Percentiles rank a stretch among this genome's conserved stretches.
Evolutionary conservation across 2,329 filamentous ascomycete genomes (phyloP).

Genomic region (Aspergillus persii): DNA sequence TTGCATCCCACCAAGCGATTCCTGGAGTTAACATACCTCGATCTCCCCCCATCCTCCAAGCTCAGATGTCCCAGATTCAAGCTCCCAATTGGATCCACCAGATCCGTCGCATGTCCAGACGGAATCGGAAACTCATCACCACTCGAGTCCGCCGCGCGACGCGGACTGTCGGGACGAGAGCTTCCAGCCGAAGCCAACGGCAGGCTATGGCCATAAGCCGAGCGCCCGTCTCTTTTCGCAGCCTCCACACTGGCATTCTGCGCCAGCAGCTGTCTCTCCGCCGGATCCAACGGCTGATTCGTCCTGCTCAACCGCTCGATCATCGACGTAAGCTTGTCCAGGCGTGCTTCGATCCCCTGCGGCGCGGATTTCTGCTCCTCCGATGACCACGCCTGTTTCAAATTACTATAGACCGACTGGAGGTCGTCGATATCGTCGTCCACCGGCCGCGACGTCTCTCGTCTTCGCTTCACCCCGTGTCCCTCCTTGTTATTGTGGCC

Average conservation of each 20-base stretch:
- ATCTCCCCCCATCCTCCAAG: constrained; percentile 43
- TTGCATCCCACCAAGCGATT: background rate
- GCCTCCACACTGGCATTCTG: constrained; percentile 17
- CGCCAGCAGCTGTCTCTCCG: constrained; percentile 19
- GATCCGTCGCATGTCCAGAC: constrained; percentile 40
- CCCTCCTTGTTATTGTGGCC: constrained; percentile 13
- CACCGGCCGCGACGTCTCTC: constrained; percentile 26
- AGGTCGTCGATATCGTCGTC: constrained; percentile 35
- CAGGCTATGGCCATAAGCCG: constrained; percentile 13
- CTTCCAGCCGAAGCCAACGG: constrained; percentile 12
- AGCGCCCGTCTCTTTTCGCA: constrained; percentile 18
- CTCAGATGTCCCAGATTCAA: constrained; percentile 44
- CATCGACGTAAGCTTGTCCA: constrained; percentile 46
- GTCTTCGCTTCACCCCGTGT: constrained; percentile 37
- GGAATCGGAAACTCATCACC: constrained; percentile 45
- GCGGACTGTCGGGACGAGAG: constrained; percentile 33
- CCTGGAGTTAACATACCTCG: constrained; percentile 38
- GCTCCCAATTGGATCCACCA: constrained; percentile 43
- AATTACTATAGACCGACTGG: constrained; percentile 30
- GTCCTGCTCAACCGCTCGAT: constrained; percentile 43
- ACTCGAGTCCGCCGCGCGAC: constrained; percentile 32
- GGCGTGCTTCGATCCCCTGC: constrained; percentile 42
- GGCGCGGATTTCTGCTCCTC: constrained; percentile 30
- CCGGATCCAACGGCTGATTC: constrained; percentile 27
- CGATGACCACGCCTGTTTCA: constrained; percentile 25